phyloP scores from a whole-genome alignment of 2,329 filamentous ascomycete species.

The Anthostomella pinea region DNA sequence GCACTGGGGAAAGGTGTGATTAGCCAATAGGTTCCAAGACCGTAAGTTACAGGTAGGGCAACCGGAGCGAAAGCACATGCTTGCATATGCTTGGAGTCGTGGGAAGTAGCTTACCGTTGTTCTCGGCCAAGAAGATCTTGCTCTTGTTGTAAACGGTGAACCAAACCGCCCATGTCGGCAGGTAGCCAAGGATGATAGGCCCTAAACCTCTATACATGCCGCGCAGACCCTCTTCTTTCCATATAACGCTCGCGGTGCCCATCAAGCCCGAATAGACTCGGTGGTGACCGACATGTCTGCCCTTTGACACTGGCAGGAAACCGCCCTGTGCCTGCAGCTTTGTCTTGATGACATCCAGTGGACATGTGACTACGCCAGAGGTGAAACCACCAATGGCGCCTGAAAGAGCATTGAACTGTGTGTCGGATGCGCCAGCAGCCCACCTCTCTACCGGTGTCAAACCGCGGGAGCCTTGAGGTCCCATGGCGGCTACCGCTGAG shows the following conservation, averaged over 20 bases:
- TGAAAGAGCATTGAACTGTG: constrained; percentile 76
- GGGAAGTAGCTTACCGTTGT: constrained; percentile 53
- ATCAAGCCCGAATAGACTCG: constrained; percentile 80
- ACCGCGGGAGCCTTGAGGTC: constrained; percentile 26
- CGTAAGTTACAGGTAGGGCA: not conserved
- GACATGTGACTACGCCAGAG: constrained; percentile 91
- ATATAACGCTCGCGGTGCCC: constrained; percentile 83
- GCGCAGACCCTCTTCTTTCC: constrained; percentile 80
- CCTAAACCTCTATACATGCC: constrained; percentile 93
- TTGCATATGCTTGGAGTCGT: not conserved
- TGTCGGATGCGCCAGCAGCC: constrained; percentile 54
- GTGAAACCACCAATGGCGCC: constrained; percentile 89
- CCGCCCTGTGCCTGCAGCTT: constrained; percentile 95
- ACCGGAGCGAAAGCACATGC: not conserved
- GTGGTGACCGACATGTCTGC: constrained; percentile 46
- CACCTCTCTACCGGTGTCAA: constrained; percentile 52
- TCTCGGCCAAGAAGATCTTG: constrained; percentile 68
- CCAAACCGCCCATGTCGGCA: constrained; percentile 98
- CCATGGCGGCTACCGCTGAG: constrained; percentile 28
- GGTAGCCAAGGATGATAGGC: constrained; percentile 90
- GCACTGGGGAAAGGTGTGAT: constrained; percentile 31
- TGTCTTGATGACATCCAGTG: constrained; percentile 98
- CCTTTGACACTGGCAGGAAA: constrained; percentile 56
- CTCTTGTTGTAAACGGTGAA: constrained; percentile 94
- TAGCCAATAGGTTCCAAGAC: constrained; percentile 4